These are phyloP conservation scores for Podaxis sp. DNA, from an alignment of 768 basidiomycete genomes.

Conservation along the genomic window DNA sequence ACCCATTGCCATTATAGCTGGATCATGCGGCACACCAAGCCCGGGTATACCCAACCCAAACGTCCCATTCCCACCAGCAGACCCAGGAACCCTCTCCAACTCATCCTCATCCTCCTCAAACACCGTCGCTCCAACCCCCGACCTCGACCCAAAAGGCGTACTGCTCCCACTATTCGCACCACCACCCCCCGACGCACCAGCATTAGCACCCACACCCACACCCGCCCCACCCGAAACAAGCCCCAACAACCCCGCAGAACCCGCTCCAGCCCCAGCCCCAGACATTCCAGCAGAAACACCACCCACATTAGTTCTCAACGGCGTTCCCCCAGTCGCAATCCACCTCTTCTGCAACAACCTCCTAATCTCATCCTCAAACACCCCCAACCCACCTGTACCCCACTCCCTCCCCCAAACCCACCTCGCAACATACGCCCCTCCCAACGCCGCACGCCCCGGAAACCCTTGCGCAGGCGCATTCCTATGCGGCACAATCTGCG, in stretches of 20 bases:
- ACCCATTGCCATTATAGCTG: constrained; percentile 16
- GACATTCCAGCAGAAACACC: constrained; percentile 19
- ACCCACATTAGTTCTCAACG: constrained; percentile 58
- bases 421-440: constrained; percentile 74
- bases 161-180: constrained; percentile 63
- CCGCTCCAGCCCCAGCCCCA: not conserved
- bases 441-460: constrained; percentile 66
- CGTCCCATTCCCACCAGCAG: constrained; percentile 21
- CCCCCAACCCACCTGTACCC: constrained; percentile 44
- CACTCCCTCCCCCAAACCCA: constrained; percentile 82
- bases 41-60: not conserved
- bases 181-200: constrained; percentile 20
- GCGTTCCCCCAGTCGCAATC: constrained; percentile 57
- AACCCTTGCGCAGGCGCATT: constrained; percentile 70
- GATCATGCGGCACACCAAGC: constrained; percentile 12
- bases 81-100: constrained; percentile 44
- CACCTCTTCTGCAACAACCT: constrained; percentile 70
- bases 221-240: constrained; percentile 14
- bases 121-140: constrained; percentile 41
- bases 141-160: constrained; percentile 59
- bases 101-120: constrained; percentile 78
- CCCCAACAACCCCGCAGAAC: not conserved
- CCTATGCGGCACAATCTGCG: constrained; percentile 65
- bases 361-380: constrained; percentile 78
- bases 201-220: not conserved